Base-by-base conservation (phyloP, 306 rosid species). In the Neltuma alba region DNA sequence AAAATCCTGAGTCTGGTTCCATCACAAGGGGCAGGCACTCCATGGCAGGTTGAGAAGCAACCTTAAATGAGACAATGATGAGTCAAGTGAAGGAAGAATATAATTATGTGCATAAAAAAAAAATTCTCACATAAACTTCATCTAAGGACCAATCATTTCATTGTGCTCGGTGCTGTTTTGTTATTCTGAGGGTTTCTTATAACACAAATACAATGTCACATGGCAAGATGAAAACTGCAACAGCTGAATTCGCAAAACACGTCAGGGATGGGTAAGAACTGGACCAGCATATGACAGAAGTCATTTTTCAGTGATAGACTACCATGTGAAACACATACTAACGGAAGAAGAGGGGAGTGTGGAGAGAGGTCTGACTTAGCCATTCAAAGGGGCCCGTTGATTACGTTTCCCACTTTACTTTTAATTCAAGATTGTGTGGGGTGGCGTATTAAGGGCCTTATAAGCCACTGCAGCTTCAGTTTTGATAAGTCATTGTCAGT, bases 41-140 rank as follows among this genome's bases (percentile, higher is more conserved):
- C 99, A 94, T 94, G 74, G 99, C 95, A 85, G 99, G 97, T 82
- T 94, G 99, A 81, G 97, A 94, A 85, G 97, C 99, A 77, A 94
- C 97, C 98, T 93, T 93, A 81, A 79, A 80, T 63, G 78, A 72
- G 42, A 75, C 80, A 87, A 71, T 11, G 69, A 80, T 30, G 76
- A 68, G 45, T 79, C 31, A 27, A n/a, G 42, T 73, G 47, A 77
- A 80, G 55, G 54, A 76, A 83, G 40, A n/a, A n/a, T 31, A 62
- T 62, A 9, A 62, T 30, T 33, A 6, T 57, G 62, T 54, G 27
- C 2, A 7, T 20, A 52, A 21, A 54, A 30, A 62, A 62, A 2
- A 31, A 31, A 1, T 3, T 62, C 68, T 62, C 3, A 33, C 16
- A 60, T 28, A 5, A 28, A 14, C 21, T 63, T 63, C 25, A 63